These are phyloP conservation scores for Datura wrightii DNA, from an alignment of 257 asterid species.

Conservation along the genomic window DNA sequence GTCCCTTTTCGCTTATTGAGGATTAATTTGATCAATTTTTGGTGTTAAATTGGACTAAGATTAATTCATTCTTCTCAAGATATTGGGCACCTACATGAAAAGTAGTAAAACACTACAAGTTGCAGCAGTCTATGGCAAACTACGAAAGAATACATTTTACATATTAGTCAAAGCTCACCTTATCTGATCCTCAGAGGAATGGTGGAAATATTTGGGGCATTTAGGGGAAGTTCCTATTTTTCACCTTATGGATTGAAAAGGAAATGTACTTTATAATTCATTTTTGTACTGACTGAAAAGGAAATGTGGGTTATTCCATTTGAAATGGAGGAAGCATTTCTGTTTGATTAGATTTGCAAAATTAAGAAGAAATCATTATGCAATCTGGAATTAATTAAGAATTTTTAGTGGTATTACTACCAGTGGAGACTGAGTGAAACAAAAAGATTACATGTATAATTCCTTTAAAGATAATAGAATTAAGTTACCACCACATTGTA, in stretches of 20 bases:
- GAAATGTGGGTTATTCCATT: slow-evolving; percentile 8
- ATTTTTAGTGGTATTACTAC: neutral
- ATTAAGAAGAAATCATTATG: slow-evolving; percentile 24
- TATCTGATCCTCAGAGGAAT: neutral
- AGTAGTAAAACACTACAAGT: slow-evolving; percentile 16
- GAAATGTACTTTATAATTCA: neutral
- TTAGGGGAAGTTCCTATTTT: neutral
- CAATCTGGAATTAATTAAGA: neutral
- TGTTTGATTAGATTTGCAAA: slow-evolving; percentile 22
- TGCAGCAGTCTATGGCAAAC: neutral
- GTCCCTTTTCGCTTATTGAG: neutral
- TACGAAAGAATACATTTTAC: neutral
- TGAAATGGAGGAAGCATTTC: neutral
- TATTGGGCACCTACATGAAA: slow-evolving; percentile 1
- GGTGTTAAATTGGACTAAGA: neutral
- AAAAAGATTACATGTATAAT: neutral
- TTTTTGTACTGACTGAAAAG: slow-evolving; percentile 12
- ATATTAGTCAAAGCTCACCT: neutral
- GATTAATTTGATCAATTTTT: slow-evolving; percentile 10
- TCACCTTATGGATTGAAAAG: neutral
- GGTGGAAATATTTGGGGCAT: neutral
- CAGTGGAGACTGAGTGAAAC: neutral
- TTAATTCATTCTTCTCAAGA: neutral
- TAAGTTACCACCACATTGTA: neutral
- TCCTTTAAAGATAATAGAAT: neutral